Evolutionary conservation across 2,329 filamentous ascomycete genomes (phyloP).

Genomic region (Dactylellina cionopaga): DNA sequence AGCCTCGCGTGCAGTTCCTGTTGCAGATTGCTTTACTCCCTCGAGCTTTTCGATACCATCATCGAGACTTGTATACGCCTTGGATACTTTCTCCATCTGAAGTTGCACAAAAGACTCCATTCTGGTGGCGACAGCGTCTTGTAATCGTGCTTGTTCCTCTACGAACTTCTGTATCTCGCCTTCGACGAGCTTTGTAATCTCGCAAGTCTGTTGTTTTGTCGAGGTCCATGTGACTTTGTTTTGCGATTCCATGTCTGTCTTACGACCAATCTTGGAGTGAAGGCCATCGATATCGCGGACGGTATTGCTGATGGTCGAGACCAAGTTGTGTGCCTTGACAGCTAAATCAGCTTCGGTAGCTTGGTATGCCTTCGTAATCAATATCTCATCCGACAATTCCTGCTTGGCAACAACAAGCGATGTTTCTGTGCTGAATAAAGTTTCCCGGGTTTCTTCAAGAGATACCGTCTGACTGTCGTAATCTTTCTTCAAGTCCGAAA

Average conservation of each 20-base stretch:
- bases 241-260: slow-evolving; percentile 80
- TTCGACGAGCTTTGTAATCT: slow-evolving; percentile 81
- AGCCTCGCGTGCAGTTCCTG: slow-evolving; percentile 28
- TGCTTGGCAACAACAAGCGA: slow-evolving; percentile 80
- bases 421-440: slow-evolving; percentile 71
- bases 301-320: slow-evolving; percentile 79
- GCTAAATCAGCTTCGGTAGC: slow-evolving; percentile 82
- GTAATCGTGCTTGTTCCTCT: slow-evolving; percentile 74
- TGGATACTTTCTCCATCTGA: slow-evolving; percentile 74
- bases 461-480: slow-evolving; percentile 78
- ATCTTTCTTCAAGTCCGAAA: slow-evolving; percentile 88
- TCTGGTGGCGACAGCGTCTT: slow-evolving; percentile 73
- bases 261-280: slow-evolving; percentile 85
- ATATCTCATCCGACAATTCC: slow-evolving; percentile 79
- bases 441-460: slow-evolving; percentile 77
- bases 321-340: slow-evolving; percentile 76
- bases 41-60: slow-evolving; percentile 75
- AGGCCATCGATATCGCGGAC: slow-evolving; percentile 82
- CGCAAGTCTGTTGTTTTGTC: slow-evolving; percentile 77
- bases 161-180: slow-evolving; percentile 75
- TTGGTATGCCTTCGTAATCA: slow-evolving; percentile 83
- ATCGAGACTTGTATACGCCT: slow-evolving; percentile 69
- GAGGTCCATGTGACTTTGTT: slow-evolving; percentile 83
- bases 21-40: slow-evolving; percentile 74
- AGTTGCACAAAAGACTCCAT: slow-evolving; percentile 80